phyloP scores from a whole-genome alignment of 371 early-diverging fungal species.

The Fennellomyces sp. region DNA sequence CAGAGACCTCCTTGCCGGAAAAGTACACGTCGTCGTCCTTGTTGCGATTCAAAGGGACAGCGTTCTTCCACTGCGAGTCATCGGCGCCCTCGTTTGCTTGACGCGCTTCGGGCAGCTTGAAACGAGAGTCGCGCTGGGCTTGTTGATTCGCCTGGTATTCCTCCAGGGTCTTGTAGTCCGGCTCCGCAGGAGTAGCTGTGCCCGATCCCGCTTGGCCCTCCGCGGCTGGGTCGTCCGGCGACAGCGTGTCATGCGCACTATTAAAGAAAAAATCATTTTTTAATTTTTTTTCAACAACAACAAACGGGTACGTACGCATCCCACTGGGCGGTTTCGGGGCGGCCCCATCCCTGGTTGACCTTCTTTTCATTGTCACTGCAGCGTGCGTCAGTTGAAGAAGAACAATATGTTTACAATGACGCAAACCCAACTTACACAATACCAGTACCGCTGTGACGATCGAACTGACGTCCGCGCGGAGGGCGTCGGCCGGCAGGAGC shows the following conservation, averaged over 20 bases:
- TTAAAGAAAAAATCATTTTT: conserved; percentile 1
- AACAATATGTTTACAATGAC: background rate
- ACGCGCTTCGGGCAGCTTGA: conserved; percentile 51
- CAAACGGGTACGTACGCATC: conserved; percentile 32
- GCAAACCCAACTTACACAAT: conserved; percentile 47
- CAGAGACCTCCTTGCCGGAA: conserved; percentile 45
- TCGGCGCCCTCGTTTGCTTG: conserved; percentile 81
- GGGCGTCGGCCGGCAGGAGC: background rate
- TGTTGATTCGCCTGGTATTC: conserved; percentile 69
- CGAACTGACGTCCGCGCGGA: conserved; percentile 58
- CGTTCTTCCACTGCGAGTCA: conserved; percentile 75
- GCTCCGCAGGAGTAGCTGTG: conserved; percentile 61
- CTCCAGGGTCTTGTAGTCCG: conserved; percentile 74
- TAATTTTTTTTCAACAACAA: background rate
- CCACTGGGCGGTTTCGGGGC: conserved; percentile 37
- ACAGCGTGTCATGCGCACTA: conserved; percentile 37
- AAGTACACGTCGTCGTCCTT: conserved; percentile 66
- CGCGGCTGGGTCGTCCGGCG: conserved; percentile 44
- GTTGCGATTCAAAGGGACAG: conserved; percentile 60
- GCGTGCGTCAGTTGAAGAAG: background rate
- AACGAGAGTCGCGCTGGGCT: conserved; percentile 19
- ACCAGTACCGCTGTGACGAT: conserved; percentile 79
- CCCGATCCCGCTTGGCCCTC: conserved; percentile 24
- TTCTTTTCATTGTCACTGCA: conserved; percentile 80
- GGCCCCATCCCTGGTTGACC: conserved; percentile 80